A percentile compares a stretch with the other conserved stretches of the same genome.
Conservation (phyloP, 1,284 basidiomycete species). For the Grifola frondosa region DNA sequence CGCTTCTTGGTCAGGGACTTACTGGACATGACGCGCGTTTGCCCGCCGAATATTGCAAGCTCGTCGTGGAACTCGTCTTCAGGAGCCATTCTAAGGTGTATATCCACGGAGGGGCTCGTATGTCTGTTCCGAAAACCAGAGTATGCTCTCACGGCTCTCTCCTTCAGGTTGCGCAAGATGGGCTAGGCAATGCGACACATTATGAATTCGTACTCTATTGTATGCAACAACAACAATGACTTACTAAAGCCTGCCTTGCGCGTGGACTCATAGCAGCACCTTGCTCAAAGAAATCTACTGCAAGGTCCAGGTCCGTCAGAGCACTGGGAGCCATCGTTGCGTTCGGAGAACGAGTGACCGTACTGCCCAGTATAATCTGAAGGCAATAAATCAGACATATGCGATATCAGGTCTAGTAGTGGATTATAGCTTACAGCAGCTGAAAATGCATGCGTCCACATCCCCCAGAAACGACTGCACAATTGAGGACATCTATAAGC, state of each 20-base stretch:
- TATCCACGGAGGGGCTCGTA: constrained; percentile 26
- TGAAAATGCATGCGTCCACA: constrained; percentile 41
- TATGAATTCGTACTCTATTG: neutral
- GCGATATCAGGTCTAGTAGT: neutral
- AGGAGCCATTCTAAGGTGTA: constrained; percentile 27
- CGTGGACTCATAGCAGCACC: constrained; percentile 26
- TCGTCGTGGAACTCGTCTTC: constrained; percentile 58
- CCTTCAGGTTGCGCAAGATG: constrained; percentile 28
- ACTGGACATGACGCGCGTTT: constrained; percentile 43
- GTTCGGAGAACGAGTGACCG: constrained; percentile 30
- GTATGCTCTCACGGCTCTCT: constrained; percentile 27
- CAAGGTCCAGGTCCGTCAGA: constrained; percentile 32
- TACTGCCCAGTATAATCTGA: constrained; percentile 37
- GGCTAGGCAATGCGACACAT: constrained; percentile 16
- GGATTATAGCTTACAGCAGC: constrained; percentile 33
- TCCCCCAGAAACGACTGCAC: constrained; percentile 37
- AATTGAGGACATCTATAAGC: constrained; percentile 25
- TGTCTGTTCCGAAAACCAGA: constrained; percentile 29
- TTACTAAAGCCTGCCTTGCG: constrained; percentile 31
- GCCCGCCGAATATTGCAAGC: constrained; percentile 62
- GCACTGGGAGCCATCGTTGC: constrained; percentile 34
- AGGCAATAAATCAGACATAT: neutral
- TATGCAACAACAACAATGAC: constrained; percentile 6
- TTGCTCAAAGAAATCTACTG: constrained; percentile 32
- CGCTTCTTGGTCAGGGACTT: constrained; percentile 30